Evolutionary conservation across 2,329 filamentous ascomycete genomes (phyloP).

Genomic region (Aspergillus alliaceus): DNA sequence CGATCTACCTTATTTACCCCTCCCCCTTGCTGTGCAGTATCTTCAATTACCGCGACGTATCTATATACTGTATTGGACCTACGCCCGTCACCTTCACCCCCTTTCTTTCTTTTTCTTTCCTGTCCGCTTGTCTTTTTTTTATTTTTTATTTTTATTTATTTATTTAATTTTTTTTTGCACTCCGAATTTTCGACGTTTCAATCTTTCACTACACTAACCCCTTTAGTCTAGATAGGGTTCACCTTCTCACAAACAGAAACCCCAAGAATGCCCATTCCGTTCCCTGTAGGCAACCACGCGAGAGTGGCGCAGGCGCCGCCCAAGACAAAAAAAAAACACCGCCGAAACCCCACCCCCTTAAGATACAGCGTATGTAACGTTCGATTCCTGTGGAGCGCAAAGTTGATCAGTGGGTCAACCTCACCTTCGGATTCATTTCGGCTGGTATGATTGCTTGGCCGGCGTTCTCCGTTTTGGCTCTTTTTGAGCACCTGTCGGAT

Average conservation of each 20-base stretch:
- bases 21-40: constrained; percentile 6
- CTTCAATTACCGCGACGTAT: no score
- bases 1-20: background rate
- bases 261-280: background rate
- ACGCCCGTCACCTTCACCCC: no score
- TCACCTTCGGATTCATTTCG: background rate
- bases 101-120: no score
- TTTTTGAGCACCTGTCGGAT: background rate
- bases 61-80: no score
- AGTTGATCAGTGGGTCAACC: background rate
- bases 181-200: no score
- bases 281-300: background rate
- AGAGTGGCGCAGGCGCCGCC: background rate
- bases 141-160: no score
- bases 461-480: background rate
- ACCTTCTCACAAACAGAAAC: no score
- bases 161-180: no score
- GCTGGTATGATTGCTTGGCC: background rate
- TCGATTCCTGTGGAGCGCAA: background rate
- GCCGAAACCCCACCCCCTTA: background rate
- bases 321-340: background rate
- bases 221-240: no score
- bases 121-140: no score
- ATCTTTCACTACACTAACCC: no score
- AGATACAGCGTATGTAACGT: background rate